Conservation (phyloP, 345 rosid species). For the Camelina neglecta region DNA sequence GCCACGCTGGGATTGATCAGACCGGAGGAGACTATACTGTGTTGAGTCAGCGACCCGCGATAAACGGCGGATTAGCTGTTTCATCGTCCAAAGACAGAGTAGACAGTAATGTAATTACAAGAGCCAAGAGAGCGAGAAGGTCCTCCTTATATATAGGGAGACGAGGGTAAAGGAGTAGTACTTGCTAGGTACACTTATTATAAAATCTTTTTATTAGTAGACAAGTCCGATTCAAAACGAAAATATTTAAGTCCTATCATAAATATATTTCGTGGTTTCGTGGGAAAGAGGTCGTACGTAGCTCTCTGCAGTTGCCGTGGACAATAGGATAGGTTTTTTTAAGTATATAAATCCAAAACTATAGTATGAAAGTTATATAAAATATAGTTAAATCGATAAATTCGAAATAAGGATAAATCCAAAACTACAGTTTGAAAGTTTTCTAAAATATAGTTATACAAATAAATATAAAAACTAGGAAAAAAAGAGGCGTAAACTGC, state of each 20-base stretch:
- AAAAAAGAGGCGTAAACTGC: slow-evolving; percentile 4
- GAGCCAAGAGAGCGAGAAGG: slow-evolving; percentile 17
- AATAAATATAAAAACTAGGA: too few relatives aligned
- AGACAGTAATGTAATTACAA: neutral
- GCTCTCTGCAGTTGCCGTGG: slow-evolving; percentile 17
- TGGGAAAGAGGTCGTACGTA: neutral
- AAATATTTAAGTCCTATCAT: neutral
- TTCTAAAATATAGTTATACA: too few relatives aligned
- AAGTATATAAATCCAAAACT: slow-evolving; percentile 6
- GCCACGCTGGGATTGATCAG: slow-evolving; percentile 42
- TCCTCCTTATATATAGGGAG: slow-evolving; percentile 31
- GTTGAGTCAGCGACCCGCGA: slow-evolving; percentile 83
- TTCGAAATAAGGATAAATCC: too few relatives aligned
- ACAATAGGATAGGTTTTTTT: neutral
- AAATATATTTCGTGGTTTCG: neutral
- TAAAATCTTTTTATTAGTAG: neutral
- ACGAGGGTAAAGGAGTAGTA: slow-evolving; percentile 39
- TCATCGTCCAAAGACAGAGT: slow-evolving; percentile 50
- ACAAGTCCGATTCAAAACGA: neutral
- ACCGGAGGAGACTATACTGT: slow-evolving; percentile 66
- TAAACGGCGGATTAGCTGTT: slow-evolving; percentile 79
- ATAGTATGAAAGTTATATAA: neutral
- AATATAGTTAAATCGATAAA: neutral
- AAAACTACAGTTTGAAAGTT: too few relatives aligned
- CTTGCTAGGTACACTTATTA: slow-evolving; percentile 49